These are phyloP conservation scores for Plantago major DNA, from an alignment of 257 asterid species.

Conservation along the genomic window DNA sequence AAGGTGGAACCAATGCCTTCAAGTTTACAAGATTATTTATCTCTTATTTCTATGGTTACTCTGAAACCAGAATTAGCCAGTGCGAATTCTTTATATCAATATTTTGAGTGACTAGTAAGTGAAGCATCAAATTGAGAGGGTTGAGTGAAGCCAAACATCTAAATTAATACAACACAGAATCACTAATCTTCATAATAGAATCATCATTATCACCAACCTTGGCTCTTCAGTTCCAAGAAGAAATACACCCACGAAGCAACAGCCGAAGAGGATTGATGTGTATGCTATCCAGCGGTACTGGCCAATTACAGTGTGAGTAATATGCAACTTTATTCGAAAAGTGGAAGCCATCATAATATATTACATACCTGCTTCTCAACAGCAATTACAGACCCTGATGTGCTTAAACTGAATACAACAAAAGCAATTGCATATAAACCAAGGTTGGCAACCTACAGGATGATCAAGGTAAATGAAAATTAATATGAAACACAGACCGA, in stretches of 20 bases:
- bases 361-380: constrained; percentile 66
- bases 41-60: too few relatives aligned
- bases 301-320: constrained; percentile 21
- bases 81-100: too few relatives aligned
- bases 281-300: constrained; percentile 95
- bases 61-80: too few relatives aligned
- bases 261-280: constrained; percentile 68
- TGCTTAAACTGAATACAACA: constrained; percentile 46
- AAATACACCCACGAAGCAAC: constrained; percentile 71
- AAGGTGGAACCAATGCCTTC: too few relatives aligned
- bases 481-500: background rate
- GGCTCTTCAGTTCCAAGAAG: constrained; percentile 84
- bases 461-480: background rate
- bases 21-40: constrained; percentile 20
- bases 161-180: too few relatives aligned
- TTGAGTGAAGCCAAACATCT: too few relatives aligned
- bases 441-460: constrained; percentile 72
- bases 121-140: too few relatives aligned
- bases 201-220: constrained; percentile 43
- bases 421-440: constrained; percentile 80
- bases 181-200: too few relatives aligned
- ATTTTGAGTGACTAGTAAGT: too few relatives aligned
- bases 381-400: constrained; percentile 36
- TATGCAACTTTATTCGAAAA: constrained; percentile 6
- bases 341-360: constrained; percentile 6